Evolutionary conservation across 148 eudicot genomes (phyloP), one percentile per base, ranked within the genome.

Genomic region (Salicornia ramosissima): DNA sequence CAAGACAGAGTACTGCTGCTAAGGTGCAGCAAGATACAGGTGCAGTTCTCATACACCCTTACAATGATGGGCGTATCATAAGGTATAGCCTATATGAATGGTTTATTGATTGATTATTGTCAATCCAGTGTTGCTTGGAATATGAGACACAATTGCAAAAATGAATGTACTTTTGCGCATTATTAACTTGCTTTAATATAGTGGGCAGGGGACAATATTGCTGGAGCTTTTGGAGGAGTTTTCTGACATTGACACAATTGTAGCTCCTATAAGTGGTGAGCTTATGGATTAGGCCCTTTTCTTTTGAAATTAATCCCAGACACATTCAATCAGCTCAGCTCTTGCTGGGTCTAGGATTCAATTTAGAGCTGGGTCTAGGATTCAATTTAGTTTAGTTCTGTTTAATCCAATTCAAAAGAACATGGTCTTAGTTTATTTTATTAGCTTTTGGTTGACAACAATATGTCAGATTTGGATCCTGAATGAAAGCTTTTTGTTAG

Each of bases 151-250:
- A 5, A 16, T 3, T 33, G n/a, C 25, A 67, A 19, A 22, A 22
- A 54, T 2, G 30, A 2, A 25, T 54, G 13, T 14, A 49, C 21
- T 18, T 49, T 19, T 22, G 25, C 30, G 1, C 3, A 22, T 15
- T 34, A 46, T n/a, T 73, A 28, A 57, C 57, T 34, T 46, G 65
- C 28, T 31, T 74, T 33, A 15, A 10, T 71, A 34, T 69, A 94
- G 98, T 78, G 98, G 98, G 36, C 96, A 90, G 75, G 99, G 97
- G 34, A 94, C 99, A 14, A 78, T 94, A 85, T 79, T 88, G 21
- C 80, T 94, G 79, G 99, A 94, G 89, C 87, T 94, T 66, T 75
- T 94, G 77, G 96, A 90, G 79, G 87, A 90, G 71, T 89, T 80
- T 59, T 96, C 99, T 39, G 80, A 88, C 60, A 79, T 94, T 22